Base-by-base conservation (phyloP, 345 rosid species). In the Citrus inodora region DNA sequence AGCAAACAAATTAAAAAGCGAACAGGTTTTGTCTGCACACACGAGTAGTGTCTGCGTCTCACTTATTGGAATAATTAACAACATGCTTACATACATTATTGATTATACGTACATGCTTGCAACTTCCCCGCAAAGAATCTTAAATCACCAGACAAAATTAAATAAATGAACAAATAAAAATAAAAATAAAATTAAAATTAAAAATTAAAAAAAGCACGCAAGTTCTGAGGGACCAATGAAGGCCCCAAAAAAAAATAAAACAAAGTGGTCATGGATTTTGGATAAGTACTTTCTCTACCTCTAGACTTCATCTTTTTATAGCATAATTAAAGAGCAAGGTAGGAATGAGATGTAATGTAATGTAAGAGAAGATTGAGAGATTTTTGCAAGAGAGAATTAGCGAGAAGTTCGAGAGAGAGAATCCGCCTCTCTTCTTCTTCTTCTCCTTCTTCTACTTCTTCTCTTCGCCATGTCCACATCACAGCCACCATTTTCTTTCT, bases 281-380 rank as follows among this genome's bases (percentile, higher is more conserved):
- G 82, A 75, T 73, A 69, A 82, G 32, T 62, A 40, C 42, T n/a
- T 40, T 69, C 64, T 16, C 38, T 27, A 11, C 10, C 38, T 61
- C 37, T 4, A 3, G 10, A 9, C 60, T 27, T 38, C 14, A 40
- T 62, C 53, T 74, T 79, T 59, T 51, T 62, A 37, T 7, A 33
- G 86, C 78, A 79, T 86, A 74, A 77, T 81, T 84, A 78, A 2
- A 11, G 66, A 73, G 25, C 75, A 86, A 82, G 85, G 10, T 79
- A 87, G 67, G 88, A 84, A 85, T 82, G 82, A 68, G 27, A 83
- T 53, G 58, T 53, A 53, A 53, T 17, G 22, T 53, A 53, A 53
- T 17, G 22, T 53, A 53, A 53, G 58, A 53, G 22, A 71, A 67
- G 27, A 70, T 71, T 73, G 73, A 67, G 67, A 24, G 71, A 48